Percentiles rank a stretch among this genome's conserved stretches.
Evolutionary conservation across 768 basidiomycete genomes (phyloP).

Genomic region (Floccularia luteovirens): DNA sequence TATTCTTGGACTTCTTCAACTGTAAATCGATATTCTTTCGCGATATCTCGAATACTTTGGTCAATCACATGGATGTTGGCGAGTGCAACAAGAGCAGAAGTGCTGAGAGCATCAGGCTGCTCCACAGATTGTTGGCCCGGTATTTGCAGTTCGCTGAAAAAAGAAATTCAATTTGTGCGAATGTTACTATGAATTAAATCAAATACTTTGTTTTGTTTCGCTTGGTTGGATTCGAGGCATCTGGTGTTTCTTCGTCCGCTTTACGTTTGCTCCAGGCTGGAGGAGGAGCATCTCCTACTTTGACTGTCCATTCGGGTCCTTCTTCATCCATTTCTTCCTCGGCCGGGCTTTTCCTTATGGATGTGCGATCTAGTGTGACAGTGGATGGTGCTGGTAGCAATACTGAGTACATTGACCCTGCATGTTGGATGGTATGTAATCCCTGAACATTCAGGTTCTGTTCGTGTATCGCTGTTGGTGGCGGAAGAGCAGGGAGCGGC

Average conservation of each 20-base stretch:
- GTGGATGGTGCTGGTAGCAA: constrained; percentile 13
- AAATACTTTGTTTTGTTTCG: constrained; percentile 33
- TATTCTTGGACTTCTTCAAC: constrained; percentile 72
- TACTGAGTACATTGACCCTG: constrained; percentile 12
- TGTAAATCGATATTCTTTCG: constrained; percentile 63
- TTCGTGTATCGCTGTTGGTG: constrained; percentile 1
- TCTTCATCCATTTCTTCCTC: constrained; percentile 69
- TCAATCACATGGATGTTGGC: constrained; percentile 59
- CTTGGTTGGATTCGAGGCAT: constrained; percentile 28
- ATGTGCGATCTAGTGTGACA: constrained; percentile 20
- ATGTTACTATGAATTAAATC: constrained; percentile 1
- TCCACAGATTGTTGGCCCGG: not conserved
- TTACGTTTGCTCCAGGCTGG: constrained; percentile 68
- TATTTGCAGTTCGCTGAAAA: constrained; percentile 9
- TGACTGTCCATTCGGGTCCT: constrained; percentile 60
- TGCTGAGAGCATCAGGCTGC: constrained; percentile 13
- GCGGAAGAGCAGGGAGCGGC: constrained; percentile 6
- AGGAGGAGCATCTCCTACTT: constrained; percentile 52
- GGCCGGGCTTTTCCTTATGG: constrained; percentile 34
- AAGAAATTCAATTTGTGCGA: not conserved
- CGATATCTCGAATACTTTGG: constrained; percentile 57
- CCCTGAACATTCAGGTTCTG: constrained; percentile 6
- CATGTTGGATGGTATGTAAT: constrained; percentile 11
- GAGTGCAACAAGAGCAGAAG: constrained; percentile 25
- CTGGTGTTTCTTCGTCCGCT: constrained; percentile 26